Conservation (phyloP, 2,329 filamentous ascomycete species). For the Fusarium penzigii region DNA sequence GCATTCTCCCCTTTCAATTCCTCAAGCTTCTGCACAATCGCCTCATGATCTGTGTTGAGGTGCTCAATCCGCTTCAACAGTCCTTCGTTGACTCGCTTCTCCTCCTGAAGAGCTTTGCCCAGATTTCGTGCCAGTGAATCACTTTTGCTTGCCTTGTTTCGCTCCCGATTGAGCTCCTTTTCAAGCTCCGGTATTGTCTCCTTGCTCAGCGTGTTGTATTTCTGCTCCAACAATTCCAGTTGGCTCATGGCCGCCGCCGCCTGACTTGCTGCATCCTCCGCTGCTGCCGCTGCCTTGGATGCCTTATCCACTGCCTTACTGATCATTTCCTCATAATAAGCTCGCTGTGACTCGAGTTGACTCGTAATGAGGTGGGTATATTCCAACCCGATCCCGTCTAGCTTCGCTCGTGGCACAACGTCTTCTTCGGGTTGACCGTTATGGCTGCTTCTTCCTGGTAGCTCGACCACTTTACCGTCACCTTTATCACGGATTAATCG, state of each 20-base stretch:
- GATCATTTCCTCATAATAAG: conserved; percentile 93
- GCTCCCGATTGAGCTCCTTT: conserved; percentile 69
- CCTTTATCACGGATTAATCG: conserved; percentile 91
- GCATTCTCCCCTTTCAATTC: conserved; percentile 62
- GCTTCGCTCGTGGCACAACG: conserved; percentile 68
- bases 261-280: conserved; percentile 59
- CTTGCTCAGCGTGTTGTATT: conserved; percentile 46
- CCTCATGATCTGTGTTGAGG: conserved; percentile 63
- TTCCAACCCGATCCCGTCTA: conserved; percentile 82
- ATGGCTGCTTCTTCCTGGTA: conserved; percentile 60
- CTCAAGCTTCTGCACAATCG: conserved; percentile 57
- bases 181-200: conserved; percentile 70
- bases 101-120: conserved; percentile 76
- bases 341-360: conserved; percentile 87
- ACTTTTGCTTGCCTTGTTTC: conserved; percentile 68
- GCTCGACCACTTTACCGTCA: conserved; percentile 87
- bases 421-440: conserved; percentile 51
- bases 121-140: conserved; percentile 75
- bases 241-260: conserved; percentile 52
- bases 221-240: conserved; percentile 51
- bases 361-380: conserved; percentile 92
- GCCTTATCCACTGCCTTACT: conserved; percentile 90
- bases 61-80: conserved; percentile 81
- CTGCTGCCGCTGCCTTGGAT: conserved; percentile 66
- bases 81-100: conserved; percentile 80